phyloP scores from a whole-genome alignment of 805 yeast genomes.

The Candida ovalis region DNA sequence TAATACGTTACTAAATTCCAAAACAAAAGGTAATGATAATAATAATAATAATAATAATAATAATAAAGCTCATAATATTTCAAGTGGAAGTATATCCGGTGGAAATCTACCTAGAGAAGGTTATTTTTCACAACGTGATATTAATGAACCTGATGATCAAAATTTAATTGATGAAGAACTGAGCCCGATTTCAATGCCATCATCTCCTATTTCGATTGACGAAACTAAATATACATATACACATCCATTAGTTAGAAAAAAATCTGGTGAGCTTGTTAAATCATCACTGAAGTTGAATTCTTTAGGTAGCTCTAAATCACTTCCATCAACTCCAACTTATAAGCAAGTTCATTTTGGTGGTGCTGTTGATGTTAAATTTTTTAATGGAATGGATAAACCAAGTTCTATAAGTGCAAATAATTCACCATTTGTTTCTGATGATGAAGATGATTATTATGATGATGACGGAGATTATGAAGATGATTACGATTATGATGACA shows the following conservation, averaged over 20 bases:
- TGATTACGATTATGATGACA: constrained; percentile 24
- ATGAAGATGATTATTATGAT: constrained; percentile 26
- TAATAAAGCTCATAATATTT: neutral
- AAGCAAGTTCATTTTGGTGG: constrained; percentile 87
- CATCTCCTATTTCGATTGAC: constrained; percentile 1
- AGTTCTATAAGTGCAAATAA: constrained; percentile 65
- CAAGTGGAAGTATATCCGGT: neutral
- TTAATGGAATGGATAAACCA: constrained; percentile 71
- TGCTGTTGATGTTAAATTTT: constrained; percentile 66
- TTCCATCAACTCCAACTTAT: constrained; percentile 55
- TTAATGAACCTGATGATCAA: neutral
- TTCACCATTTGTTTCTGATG: constrained; percentile 46
- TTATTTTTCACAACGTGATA: constrained; percentile 1
- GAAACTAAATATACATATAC: constrained; percentile 11
- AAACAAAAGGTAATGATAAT: neutral
- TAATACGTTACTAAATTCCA: constrained; percentile 29
- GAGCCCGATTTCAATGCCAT: constrained; percentile 2
- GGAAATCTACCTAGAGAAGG: neutral
- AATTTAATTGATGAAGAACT: neutral
- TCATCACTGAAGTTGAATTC: constrained; percentile 56
- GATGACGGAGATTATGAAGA: constrained; percentile 24
- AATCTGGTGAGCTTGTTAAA: constrained; percentile 83
- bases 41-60: neutral
- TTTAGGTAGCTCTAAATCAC: constrained; percentile 31
- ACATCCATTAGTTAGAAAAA: constrained; percentile 62